Conservation (phyloP, 73 alveolate genomes). For the Tetrahymena borealis region DNA sequence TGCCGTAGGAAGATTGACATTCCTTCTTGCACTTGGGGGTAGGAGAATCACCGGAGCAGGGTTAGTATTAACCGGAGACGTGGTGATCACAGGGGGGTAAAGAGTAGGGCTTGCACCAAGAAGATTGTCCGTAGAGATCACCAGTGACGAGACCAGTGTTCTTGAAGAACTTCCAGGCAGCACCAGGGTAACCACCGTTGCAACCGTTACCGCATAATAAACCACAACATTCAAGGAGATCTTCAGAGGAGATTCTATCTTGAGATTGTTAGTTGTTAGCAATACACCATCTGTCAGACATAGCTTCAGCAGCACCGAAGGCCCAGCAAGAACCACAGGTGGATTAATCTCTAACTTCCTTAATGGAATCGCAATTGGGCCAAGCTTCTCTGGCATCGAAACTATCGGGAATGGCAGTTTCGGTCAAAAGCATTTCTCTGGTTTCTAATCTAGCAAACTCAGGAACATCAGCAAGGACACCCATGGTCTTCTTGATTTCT, state of each 20-base stretch:
- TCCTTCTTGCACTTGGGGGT: constrained; percentile 55
- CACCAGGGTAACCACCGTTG: constrained; percentile 80
- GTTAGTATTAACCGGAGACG: constrained; percentile 12
- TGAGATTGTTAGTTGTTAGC: constrained; percentile 11
- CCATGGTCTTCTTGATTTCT: no score
- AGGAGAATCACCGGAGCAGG: constrained; percentile 15
- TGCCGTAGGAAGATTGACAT: constrained; percentile 37
- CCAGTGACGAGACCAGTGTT: constrained; percentile 64
- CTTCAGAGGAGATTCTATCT: constrained; percentile 20
- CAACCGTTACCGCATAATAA: constrained; percentile 66
- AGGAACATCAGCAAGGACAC: no score
- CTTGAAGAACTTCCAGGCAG: constrained; percentile 69
- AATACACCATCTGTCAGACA: constrained; percentile 92
- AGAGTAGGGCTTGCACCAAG: constrained; percentile 51
- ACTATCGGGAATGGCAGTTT: constrained; percentile 7
- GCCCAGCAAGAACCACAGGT: constrained; percentile 99
- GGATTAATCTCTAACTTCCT: constrained; percentile 33
- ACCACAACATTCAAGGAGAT: constrained; percentile 11
- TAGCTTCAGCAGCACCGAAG: constrained; percentile 90
- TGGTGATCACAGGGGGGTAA: constrained; percentile 64
- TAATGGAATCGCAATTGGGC: constrained; percentile 30
- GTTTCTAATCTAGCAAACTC: no score
- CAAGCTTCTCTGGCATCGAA: constrained; percentile 21
- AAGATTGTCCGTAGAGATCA: constrained; percentile 38
- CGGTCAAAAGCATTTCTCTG: no score